phyloP scores from a whole-genome alignment of 805 yeast genomes.

The Cyberlindnera maritima region DNA sequence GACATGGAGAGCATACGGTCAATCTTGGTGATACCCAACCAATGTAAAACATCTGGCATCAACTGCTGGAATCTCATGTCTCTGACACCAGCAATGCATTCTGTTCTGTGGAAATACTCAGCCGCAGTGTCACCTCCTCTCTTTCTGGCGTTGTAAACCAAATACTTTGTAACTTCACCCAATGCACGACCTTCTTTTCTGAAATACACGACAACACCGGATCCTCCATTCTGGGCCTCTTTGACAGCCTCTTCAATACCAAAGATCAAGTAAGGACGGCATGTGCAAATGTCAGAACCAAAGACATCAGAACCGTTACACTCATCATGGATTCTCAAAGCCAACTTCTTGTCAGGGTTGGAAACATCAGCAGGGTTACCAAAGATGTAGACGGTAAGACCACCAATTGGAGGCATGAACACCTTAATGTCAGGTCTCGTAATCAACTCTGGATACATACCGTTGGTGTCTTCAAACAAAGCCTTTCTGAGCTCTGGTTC shows the following conservation, averaged over 20 bases:
- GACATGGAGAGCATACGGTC: conserved; percentile 71
- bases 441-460: conserved; percentile 66
- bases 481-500: conserved; percentile 57
- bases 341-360: conserved; percentile 48
- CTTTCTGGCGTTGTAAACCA: conserved; percentile 69
- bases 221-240: conserved; percentile 66
- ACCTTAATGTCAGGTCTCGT: conserved; percentile 67
- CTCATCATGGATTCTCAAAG: conserved; percentile 65
- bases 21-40: conserved; percentile 61
- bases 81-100: conserved; percentile 69
- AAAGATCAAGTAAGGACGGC: conserved; percentile 64
- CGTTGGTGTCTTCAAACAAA: conserved; percentile 66
- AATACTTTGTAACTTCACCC: conserved; percentile 68
- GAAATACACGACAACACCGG: conserved; percentile 61
- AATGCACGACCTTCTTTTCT: conserved; percentile 70
- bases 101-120: conserved; percentile 66
- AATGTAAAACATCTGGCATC: conserved; percentile 69
- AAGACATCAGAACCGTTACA: conserved; percentile 72
- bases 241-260: conserved; percentile 68
- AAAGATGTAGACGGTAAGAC: conserved; percentile 62
- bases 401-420: conserved; percentile 69
- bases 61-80: conserved; percentile 71
- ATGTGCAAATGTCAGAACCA: conserved; percentile 66
- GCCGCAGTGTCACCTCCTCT: conserved; percentile 68
- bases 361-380: conserved; percentile 57